Evolutionary conservation across 1,284 basidiomycete genomes (phyloP).

Genomic region (Leccinum angustisporum): DNA sequence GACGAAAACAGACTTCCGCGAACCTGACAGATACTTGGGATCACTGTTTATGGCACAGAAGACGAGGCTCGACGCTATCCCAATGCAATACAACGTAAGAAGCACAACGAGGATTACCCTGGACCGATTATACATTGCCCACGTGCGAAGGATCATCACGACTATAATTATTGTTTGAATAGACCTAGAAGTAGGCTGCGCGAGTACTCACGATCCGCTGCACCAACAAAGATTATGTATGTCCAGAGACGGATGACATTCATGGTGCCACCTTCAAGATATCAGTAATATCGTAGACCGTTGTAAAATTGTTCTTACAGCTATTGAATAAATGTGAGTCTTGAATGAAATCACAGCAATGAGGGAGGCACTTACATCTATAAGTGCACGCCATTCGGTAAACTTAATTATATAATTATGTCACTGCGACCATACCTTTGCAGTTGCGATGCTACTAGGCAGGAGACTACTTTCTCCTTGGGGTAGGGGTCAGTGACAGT

Average conservation of each 20-base stretch:
- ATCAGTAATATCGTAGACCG: neutral
- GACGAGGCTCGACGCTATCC: neutral
- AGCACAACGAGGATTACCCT: neutral
- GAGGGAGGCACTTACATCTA: neutral
- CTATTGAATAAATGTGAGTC: neutral
- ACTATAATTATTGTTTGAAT: neutral
- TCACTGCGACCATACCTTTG: neutral
- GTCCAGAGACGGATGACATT: neutral
- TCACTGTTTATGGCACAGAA: neutral
- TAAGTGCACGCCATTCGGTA: neutral
- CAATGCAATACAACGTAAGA: neutral
- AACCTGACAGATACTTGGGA: neutral
- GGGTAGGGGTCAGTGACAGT: neutral
- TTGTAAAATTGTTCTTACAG: neutral
- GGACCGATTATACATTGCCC: neutral
- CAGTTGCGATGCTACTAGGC: neutral
- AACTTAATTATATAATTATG: neutral
- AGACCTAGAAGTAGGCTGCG: neutral
- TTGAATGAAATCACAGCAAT: neutral
- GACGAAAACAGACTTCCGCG: neutral
- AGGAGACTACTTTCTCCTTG: slow-evolving; percentile 1
- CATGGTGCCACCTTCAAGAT: slow-evolving; percentile 2
- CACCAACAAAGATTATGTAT: slow-evolving; percentile 8
- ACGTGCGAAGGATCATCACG: neutral
- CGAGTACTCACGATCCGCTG: slow-evolving; percentile 11